phyloP scores from a whole-genome alignment of 805 yeast genomes.

The Blastobotrys chiropterorum region DNA sequence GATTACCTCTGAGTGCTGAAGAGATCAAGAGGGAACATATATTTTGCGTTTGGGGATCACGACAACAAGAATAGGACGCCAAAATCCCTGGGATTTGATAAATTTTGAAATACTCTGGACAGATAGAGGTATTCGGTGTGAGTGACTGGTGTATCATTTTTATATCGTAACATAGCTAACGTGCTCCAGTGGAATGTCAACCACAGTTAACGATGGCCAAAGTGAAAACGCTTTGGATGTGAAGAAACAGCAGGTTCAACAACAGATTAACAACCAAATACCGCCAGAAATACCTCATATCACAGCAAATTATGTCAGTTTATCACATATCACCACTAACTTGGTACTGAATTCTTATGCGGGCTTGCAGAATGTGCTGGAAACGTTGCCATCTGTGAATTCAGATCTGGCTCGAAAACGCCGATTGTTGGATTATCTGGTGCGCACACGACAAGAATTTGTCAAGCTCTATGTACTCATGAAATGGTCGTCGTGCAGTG shows the following conservation, averaged over 20 bases:
- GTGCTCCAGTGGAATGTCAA: background rate
- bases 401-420: slow-evolving; percentile 61
- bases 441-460: slow-evolving; percentile 73
- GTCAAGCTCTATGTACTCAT: slow-evolving; percentile 77
- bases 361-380: slow-evolving; percentile 54
- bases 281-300: slow-evolving; percentile 54
- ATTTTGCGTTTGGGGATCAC: background rate
- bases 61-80: background rate
- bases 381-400: slow-evolving; percentile 50
- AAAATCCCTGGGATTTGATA: background rate
- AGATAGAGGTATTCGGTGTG: background rate
- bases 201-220: background rate
- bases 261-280: slow-evolving; percentile 1
- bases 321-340: slow-evolving; percentile 52
- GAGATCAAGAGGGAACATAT: no score
- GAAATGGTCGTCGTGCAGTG: slow-evolving; percentile 78
- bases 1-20: no score
- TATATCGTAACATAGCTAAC: background rate
- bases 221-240: background rate
- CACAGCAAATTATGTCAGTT: slow-evolving; percentile 60
- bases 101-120: background rate
- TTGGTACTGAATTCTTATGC: slow-evolving; percentile 57
- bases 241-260: background rate
- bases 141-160: background rate
- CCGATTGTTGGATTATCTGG: slow-evolving; percentile 59